phyloP scores from a whole-genome alignment of 2,329 filamentous ascomycete species.

The Colletotrichum incanum region DNA sequence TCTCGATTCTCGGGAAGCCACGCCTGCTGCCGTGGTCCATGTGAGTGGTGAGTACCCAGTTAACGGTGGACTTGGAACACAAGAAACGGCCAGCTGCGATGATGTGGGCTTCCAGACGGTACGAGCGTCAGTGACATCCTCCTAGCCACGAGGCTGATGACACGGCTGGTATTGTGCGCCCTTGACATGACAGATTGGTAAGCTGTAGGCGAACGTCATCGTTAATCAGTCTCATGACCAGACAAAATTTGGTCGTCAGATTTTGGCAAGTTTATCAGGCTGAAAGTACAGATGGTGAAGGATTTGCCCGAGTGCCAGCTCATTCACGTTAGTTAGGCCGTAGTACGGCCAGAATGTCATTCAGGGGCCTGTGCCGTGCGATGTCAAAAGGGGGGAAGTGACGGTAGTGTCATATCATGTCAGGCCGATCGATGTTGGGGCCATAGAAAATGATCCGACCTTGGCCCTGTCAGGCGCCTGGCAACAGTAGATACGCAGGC shows the following conservation, averaged over 20 bases:
- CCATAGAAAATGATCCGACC: slow-evolving; percentile 31
- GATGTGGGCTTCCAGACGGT: slow-evolving; percentile 7
- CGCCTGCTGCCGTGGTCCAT: slow-evolving; percentile 37
- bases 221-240: slow-evolving; percentile 19
- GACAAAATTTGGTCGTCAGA: slow-evolving; percentile 21
- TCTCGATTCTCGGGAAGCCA: slow-evolving; percentile 25
- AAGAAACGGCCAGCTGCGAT: slow-evolving; percentile 16
- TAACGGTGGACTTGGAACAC: slow-evolving; percentile 27
- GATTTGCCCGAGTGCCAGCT: slow-evolving; percentile 16
- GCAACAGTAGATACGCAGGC: slow-evolving; percentile 1
- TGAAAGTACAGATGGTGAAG: not conserved
- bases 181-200: slow-evolving; percentile 17
- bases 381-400: slow-evolving; percentile 14
- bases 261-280: slow-evolving; percentile 4
- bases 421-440: slow-evolving; percentile 26
- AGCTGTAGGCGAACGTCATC: slow-evolving; percentile 8
- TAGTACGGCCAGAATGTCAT: slow-evolving; percentile 9
- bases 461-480: slow-evolving; percentile 18
- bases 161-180: slow-evolving; percentile 13
- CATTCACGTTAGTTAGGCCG: slow-evolving; percentile 1
- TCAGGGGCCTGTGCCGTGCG: slow-evolving; percentile 20
- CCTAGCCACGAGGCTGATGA: slow-evolving; percentile 11
- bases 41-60: slow-evolving; percentile 33
- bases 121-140: slow-evolving; percentile 18
- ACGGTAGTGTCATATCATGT: slow-evolving; percentile 39